These are phyloP conservation scores for Carex myosuroides DNA, from an alignment of 176 grass and related monocot genomes.

Conservation along the genomic window DNA sequence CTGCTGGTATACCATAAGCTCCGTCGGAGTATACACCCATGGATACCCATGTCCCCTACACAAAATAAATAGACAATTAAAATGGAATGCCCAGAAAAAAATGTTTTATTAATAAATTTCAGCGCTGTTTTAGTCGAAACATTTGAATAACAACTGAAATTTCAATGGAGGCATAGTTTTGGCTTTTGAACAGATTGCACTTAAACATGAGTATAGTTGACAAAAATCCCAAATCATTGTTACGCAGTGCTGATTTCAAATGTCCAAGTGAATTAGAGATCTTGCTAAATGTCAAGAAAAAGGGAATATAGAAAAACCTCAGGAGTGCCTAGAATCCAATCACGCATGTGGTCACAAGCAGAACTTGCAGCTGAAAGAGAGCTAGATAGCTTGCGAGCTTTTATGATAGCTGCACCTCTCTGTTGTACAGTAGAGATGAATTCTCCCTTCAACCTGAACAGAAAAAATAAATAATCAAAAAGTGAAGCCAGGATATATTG, in stretches of 20 bases:
- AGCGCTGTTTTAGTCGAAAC: neutral
- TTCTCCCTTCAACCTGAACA: conserved; percentile 51
- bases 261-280: neutral
- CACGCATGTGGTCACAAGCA: conserved; percentile 61
- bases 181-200: neutral
- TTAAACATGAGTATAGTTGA: too few species aligned
- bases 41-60: conserved; percentile 66
- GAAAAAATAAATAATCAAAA: neutral
- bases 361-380: conserved; percentile 65
- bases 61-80: neutral
- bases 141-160: neutral
- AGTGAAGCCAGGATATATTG: neutral
- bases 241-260: neutral
- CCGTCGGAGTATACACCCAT: conserved; percentile 82
- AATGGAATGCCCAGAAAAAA: neutral
- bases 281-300: neutral
- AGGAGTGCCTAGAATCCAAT: conserved; percentile 65
- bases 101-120: too few species aligned
- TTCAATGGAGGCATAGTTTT: neutral
- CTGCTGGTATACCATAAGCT: conserved; percentile 40
- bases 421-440: conserved; percentile 53
- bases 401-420: conserved; percentile 53
- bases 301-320: conserved; percentile 28
- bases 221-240: too few species aligned
- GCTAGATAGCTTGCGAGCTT: conserved; percentile 57